Evolutionary conservation across 129 eudicot species (phyloP).

Genomic region (Deinandra increscens): DNA sequence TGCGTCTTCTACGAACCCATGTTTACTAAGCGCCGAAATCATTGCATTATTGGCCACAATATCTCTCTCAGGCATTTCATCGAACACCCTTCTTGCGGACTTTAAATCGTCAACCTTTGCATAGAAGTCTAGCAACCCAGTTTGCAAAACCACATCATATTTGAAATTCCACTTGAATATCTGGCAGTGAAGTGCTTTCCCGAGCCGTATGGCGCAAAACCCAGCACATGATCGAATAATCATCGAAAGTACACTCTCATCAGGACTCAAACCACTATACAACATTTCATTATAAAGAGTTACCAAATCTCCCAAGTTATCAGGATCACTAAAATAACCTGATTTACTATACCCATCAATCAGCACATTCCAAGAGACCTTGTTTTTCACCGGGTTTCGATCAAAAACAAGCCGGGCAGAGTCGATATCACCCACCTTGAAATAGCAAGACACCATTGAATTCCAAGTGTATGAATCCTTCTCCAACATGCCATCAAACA

Average conservation of each 20-base stretch:
- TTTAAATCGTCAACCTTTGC: slow-evolving; percentile 44
- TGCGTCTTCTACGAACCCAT: slow-evolving; percentile 42
- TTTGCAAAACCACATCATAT: slow-evolving; percentile 44
- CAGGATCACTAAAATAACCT: slow-evolving; percentile 32
- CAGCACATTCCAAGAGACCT: slow-evolving; percentile 42
- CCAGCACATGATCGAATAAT: slow-evolving; percentile 42
- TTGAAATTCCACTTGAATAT: slow-evolving; percentile 35
- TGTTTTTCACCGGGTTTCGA: slow-evolving; percentile 44
- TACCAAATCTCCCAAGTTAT: slow-evolving; percentile 32
- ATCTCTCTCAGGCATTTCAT: slow-evolving; percentile 41
- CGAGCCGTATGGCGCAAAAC: slow-evolving; percentile 22
- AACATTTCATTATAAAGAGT: slow-evolving; percentile 40
- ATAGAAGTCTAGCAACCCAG: slow-evolving; percentile 60
- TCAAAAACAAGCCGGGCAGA: slow-evolving; percentile 45
- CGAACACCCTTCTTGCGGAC: slow-evolving; percentile 44
- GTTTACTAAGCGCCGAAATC: slow-evolving; percentile 52
- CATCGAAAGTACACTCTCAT: slow-evolving; percentile 27
- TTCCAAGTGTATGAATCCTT: slow-evolving; percentile 50
- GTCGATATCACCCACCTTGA: slow-evolving; percentile 38
- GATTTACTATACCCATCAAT: slow-evolving; percentile 46
- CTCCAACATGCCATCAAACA: slow-evolving; percentile 43
- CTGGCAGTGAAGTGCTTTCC: slow-evolving; percentile 43
- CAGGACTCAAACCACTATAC: slow-evolving; percentile 30
- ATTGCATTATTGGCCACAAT: slow-evolving; percentile 53
- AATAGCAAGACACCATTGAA: slow-evolving; percentile 45